phyloP scores from a whole-genome alignment of 1,284 basidiomycete species.

The Abortiporus biennis region DNA sequence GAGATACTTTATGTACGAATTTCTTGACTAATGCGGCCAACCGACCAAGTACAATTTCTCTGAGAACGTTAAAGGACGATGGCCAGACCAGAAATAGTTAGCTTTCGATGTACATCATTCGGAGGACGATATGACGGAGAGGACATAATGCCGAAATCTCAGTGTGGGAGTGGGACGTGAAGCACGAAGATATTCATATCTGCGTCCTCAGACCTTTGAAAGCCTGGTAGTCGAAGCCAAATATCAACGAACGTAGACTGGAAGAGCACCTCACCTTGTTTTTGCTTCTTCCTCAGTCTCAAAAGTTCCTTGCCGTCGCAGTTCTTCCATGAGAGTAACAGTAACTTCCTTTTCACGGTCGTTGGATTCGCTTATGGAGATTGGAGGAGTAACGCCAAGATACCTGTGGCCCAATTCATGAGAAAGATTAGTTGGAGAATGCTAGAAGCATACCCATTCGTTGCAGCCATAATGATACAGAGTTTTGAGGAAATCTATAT shows the following conservation, averaged over 20 bases:
- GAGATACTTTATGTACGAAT: conserved; percentile 85
- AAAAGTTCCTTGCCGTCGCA: conserved; percentile 83
- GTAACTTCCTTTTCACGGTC: conserved; percentile 81
- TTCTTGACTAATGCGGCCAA: conserved; percentile 89
- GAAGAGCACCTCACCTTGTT: conserved; percentile 62
- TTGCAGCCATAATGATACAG: conserved; percentile 11
- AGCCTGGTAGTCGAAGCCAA: too few species aligned
- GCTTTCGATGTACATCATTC: too few species aligned
- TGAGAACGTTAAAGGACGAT: conserved; percentile 36
- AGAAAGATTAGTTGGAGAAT: not conserved
- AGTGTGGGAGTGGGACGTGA: too few species aligned
- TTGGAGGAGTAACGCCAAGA: conserved; percentile 86
- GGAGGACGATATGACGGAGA: too few species aligned
- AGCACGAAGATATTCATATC: too few species aligned
- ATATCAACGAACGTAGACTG: not conserved
- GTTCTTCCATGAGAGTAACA: conserved; percentile 81
- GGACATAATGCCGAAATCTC: too few species aligned
- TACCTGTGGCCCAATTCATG: conserved; percentile 34
- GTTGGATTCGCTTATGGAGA: conserved; percentile 74
- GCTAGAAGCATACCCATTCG: conserved; percentile 14
- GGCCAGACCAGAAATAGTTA: too few species aligned
- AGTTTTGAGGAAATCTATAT: not conserved
- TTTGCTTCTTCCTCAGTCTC: conserved; percentile 88
- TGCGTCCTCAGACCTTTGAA: too few species aligned
- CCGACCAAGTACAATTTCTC: conserved; percentile 90